Conservation (phyloP, 1,284 basidiomycete genomes). For the Waitea zeae region DNA sequence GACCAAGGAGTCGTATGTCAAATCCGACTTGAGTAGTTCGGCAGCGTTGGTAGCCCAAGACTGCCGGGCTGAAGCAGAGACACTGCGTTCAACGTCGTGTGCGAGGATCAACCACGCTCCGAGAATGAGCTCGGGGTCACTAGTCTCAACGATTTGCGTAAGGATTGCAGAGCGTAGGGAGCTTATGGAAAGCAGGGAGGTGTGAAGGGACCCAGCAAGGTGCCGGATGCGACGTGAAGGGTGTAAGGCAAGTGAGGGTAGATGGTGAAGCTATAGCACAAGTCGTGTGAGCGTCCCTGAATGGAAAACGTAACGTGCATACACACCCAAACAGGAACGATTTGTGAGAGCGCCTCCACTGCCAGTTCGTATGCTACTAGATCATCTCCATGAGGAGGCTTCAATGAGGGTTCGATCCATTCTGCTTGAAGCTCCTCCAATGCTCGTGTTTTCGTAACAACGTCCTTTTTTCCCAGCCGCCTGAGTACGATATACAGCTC, state of each 20-base stretch:
- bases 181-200: conserved; percentile 44
- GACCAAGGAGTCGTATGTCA: no score
- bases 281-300: neutral
- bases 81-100: conserved; percentile 56
- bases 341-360: conserved; percentile 34
- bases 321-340: conserved; percentile 83
- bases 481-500: conserved; percentile 77
- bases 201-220: conserved; percentile 54
- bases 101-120: conserved; percentile 69
- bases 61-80: conserved; percentile 29
- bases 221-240: conserved; percentile 65
- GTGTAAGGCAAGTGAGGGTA: conserved; percentile 68
- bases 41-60: conserved; percentile 36
- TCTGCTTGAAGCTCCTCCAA: conserved; percentile 66
- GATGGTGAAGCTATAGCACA: conserved; percentile 60
- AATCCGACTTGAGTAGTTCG: no score
- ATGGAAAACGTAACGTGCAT: neutral
- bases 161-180: conserved; percentile 37
- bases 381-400: conserved; percentile 11
- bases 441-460: conserved; percentile 72
- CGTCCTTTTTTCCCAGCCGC: conserved; percentile 82
- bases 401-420: conserved; percentile 43
- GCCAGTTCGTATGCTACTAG: conserved; percentile 22
- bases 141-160: conserved; percentile 33
- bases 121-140: conserved; percentile 53